These are phyloP conservation scores for Phytophthora uliginosa DNA, from an alignment of 352 stramenopile species.

Conservation along the genomic window DNA sequence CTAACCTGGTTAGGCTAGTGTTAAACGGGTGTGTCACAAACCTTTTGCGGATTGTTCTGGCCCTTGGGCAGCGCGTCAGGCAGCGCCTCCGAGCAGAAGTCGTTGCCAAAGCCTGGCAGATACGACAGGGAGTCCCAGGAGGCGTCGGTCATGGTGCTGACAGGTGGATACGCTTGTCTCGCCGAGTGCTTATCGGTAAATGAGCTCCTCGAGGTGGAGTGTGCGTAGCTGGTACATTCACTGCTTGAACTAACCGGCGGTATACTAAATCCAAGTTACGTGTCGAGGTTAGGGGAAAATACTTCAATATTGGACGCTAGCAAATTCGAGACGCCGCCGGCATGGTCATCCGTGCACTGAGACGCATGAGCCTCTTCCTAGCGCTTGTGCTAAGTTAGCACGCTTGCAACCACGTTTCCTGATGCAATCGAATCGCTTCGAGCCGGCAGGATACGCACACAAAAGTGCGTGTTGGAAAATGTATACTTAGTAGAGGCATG, in stretches of 20 bases:
- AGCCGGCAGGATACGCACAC: not conserved
- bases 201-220: slow-evolving; percentile 11
- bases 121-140: slow-evolving; percentile 86
- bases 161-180: not conserved
- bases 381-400: not conserved
- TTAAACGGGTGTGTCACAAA: slow-evolving; percentile 7
- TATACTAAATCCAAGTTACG: not conserved
- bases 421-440: no score
- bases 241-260: not conserved
- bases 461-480: not conserved
- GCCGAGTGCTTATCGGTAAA: slow-evolving; percentile 16
- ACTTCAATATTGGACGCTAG: not conserved
- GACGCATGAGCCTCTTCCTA: not conserved
- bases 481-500: not conserved
- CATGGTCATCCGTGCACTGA: not conserved
- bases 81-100: slow-evolving; percentile 95
- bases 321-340: not conserved
- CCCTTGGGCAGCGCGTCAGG: slow-evolving; percentile 90
- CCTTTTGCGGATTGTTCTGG: slow-evolving; percentile 96
- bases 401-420: not conserved
- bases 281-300: not conserved
- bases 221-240: not conserved
- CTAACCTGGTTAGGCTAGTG: not conserved
- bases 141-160: slow-evolving; percentile 20
- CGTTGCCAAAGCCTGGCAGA: slow-evolving; percentile 93